These are phyloP conservation scores for Paramyrothecium roridum DNA, from an alignment of 2,329 filamentous ascomycete species.

Conservation along the genomic window DNA sequence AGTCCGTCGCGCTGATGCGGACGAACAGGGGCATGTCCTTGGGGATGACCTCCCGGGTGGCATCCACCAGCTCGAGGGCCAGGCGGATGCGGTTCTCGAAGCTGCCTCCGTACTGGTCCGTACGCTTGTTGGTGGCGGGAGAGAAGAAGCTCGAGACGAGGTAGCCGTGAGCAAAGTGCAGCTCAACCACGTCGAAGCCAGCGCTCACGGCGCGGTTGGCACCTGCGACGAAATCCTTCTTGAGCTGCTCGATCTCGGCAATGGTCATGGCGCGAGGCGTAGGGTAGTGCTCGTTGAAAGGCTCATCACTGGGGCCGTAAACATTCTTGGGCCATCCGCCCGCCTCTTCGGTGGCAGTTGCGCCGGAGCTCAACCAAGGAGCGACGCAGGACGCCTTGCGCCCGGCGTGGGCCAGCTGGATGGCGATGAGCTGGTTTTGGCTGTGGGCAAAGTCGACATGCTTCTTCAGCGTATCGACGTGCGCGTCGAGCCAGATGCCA, in stretches of 20 bases:
- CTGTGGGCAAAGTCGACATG: conserved; percentile 59
- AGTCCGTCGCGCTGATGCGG: conserved; percentile 5
- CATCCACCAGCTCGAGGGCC: conserved; percentile 2
- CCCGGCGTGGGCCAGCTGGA: conserved; percentile 75
- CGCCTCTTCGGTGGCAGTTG: conserved; percentile 27
- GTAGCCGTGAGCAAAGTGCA: conserved; percentile 77
- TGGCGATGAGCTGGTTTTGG: conserved; percentile 60
- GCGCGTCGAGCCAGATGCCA: conserved; percentile 69
- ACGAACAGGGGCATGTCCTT: conserved; percentile 4
- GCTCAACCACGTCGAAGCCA: conserved; percentile 65
- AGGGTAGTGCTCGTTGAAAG: conserved; percentile 56
- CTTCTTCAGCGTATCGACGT: conserved; percentile 56
- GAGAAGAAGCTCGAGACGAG: conserved; percentile 66
- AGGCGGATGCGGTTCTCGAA: conserved; percentile 69
- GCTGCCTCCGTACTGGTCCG: conserved; percentile 60
- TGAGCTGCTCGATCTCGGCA: conserved; percentile 60
- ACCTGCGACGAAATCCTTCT: conserved; percentile 55
- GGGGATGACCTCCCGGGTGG: conserved; percentile 2
- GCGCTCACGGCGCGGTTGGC: conserved; percentile 56
- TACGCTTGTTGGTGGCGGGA: conserved; percentile 63
- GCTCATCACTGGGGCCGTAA: conserved; percentile 36
- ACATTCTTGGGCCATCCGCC: conserved; percentile 50
- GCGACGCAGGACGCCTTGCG: conserved; percentile 54
- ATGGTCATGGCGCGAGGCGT: conserved; percentile 62
- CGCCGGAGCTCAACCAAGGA: conserved; percentile 61